Conservation (phyloP, 2,329 filamentous ascomycete species). For the Cadophora luteo-olivacea region DNA sequence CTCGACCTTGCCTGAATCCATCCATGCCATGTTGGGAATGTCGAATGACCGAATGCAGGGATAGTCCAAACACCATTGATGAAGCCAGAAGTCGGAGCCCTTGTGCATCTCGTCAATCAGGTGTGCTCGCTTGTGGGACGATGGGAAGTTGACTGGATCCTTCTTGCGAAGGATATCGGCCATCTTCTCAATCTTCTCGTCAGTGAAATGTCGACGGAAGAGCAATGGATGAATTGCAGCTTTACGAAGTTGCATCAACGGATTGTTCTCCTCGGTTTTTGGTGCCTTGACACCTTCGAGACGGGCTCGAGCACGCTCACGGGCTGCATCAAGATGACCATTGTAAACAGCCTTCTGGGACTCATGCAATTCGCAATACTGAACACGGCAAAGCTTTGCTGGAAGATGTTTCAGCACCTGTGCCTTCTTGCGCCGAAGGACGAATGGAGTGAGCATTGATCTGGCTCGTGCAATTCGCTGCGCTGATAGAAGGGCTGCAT, state of each 20-base stretch:
- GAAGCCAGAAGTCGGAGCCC: constrained; percentile 70
- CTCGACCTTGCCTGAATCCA: constrained; percentile 82
- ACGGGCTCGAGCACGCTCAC: constrained; percentile 62
- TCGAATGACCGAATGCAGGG: constrained; percentile 60
- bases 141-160: constrained; percentile 58
- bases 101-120: constrained; percentile 62
- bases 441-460: constrained; percentile 93
- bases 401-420: constrained; percentile 89
- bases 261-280: constrained; percentile 66
- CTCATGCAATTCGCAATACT: constrained; percentile 80
- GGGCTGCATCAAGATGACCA: constrained; percentile 67
- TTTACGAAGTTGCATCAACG: constrained; percentile 90
- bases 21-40: constrained; percentile 58
- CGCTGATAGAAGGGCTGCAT: constrained; percentile 83
- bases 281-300: constrained; percentile 57
- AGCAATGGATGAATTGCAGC: constrained; percentile 91
- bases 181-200: constrained; percentile 79
- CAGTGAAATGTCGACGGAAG: constrained; percentile 80
- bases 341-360: constrained; percentile 78
- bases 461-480: constrained; percentile 87
- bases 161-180: constrained; percentile 76
- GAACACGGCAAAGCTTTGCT: constrained; percentile 76
- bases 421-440: constrained; percentile 90
- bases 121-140: constrained; percentile 56
- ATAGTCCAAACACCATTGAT: constrained; percentile 69